Base-by-base conservation (phyloP, 2,329 filamentous ascomycete species). In the Fusarium aywerte region DNA sequence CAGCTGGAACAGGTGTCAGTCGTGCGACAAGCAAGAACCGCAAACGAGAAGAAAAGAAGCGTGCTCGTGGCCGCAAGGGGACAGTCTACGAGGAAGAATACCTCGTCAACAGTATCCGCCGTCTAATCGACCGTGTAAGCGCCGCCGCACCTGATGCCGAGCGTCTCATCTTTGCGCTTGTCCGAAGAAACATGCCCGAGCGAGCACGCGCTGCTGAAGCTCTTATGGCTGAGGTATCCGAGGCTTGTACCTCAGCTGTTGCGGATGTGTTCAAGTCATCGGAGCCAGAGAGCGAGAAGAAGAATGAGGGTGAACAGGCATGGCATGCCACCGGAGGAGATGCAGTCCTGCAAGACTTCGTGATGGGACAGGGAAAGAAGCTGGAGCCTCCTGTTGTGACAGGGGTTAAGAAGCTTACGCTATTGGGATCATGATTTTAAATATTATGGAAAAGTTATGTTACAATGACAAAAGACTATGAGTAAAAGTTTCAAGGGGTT, bases 41-140 rank as follows among this genome's bases (percentile, higher is more conserved):
- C 51, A 85, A 90, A 23, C 86, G 93, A 20, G 96, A 99, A 79
- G 96, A 99, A 83, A 89, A 97, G 77, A 99, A 99, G 85, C 89
- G 95, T 16, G 96, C 96, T 1, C 84, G 93, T 9, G 96, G 96
- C 23, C 95, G 97, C 77, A 98, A 98, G 82, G 96, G 96, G 12
- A 97, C 92, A 16, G 92, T 99, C 7, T 99, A 99, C 78, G 96
- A 99, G 78, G 95, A 98, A 76, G 96, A 98, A 78, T 99, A 99
- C 77, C 86, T 99, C 7, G 90, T 97, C 59, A 96, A 94, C 77
- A 95, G 90, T 70, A 89, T 98, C 33, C 87, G 90, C 13, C 85
- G 96, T 23, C 84, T 99, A 32, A 87, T 97, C 15, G 93, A 97
- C 76, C 85, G 94, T 33, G 88, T 97, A 21, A 93, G 94, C 76